Base-by-base conservation (phyloP, 192 early-diverging fungal species). In the Gonapodya sp. region DNA sequence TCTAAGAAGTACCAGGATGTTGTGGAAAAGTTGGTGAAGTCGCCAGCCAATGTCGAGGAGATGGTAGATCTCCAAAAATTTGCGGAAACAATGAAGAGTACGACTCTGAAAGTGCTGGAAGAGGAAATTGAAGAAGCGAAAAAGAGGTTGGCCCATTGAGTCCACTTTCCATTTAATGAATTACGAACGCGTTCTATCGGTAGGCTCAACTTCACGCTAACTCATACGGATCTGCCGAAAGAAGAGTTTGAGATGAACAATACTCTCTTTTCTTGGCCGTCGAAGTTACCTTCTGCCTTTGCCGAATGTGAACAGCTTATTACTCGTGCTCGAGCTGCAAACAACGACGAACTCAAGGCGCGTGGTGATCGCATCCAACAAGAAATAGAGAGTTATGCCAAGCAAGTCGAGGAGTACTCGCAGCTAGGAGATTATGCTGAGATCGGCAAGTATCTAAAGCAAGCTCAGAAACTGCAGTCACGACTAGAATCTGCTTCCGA, bases 161-260 rank as follows among this genome's bases (percentile, higher is more conserved):
- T 16, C 46, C n/a, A n/a, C 8, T 64, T 64, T 64, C 46, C 24
- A 8, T 24, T 24, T 24, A 64, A 24, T 0, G 0, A 36, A 0
- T 36, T 84, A 34, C 31, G 0, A 80, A 18, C 24, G 83, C 31
- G 32, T 84, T 31, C 80, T 0, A 1, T 34, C 36, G 79, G 18
- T 73, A 88, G 88, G 81, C 82, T 90, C 14, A 91, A 91, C 78
- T 89, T 91, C 80, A 89, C 89, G 86, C 86, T 91, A 16, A 87
- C 85, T 2, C 89, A 86, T 78, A 87, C 87, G 0, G 88, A 90
- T n/a, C 82, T 91, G 30, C 85, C 82, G 36, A 64, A 82, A 16
- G 90, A 91, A 18, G 90, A 91, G 72, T 91, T 85, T 79, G 90
- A 91, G 18, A 73, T 89, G 78, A 91, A 91, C 77, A 88, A 87